Conservation (phyloP, 176 grass and related monocot species). For the Elymus sibiricus region DNA sequence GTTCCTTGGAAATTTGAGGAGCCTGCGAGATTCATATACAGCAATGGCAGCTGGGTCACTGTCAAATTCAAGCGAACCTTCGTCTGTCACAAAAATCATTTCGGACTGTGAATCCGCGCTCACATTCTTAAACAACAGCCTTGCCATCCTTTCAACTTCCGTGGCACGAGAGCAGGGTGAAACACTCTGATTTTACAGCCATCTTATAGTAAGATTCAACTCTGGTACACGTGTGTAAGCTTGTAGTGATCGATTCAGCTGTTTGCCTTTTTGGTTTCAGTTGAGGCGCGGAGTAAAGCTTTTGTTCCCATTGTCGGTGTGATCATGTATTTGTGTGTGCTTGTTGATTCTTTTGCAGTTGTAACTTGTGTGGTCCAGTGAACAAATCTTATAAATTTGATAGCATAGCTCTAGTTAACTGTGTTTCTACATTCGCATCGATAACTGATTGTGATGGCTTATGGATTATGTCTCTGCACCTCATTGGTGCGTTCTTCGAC, state of each 20-base stretch:
- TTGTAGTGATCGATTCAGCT: not conserved
- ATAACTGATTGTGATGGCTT: not conserved
- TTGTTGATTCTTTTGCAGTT: not conserved
- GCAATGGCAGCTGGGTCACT: constrained; percentile 76
- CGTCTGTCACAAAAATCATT: constrained; percentile 83
- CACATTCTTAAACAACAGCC: constrained; percentile 90
- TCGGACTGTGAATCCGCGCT: constrained; percentile 93
- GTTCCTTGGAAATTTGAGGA: constrained; percentile 94
- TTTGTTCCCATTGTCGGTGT: not conserved
- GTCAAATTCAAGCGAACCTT: constrained; percentile 71
- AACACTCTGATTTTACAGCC: constrained; percentile 36
- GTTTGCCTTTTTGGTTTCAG: constrained; percentile 12
- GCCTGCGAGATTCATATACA: constrained; percentile 79
- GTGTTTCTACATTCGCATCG: not conserved
- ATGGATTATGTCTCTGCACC: not conserved
- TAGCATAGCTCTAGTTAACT: not conserved
- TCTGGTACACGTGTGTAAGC: not conserved
- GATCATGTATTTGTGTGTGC: not conserved
- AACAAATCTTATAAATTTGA: not conserved
- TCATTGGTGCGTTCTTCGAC: not conserved
- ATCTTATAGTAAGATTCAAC: not conserved
- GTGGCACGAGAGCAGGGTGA: constrained; percentile 80
- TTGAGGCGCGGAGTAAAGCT: not conserved
- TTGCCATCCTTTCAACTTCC: constrained; percentile 91
- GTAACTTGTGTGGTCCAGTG: not conserved